phyloP scores from a whole-genome alignment of 352 stramenopile species.

The Globisporangium megalacanthum region DNA sequence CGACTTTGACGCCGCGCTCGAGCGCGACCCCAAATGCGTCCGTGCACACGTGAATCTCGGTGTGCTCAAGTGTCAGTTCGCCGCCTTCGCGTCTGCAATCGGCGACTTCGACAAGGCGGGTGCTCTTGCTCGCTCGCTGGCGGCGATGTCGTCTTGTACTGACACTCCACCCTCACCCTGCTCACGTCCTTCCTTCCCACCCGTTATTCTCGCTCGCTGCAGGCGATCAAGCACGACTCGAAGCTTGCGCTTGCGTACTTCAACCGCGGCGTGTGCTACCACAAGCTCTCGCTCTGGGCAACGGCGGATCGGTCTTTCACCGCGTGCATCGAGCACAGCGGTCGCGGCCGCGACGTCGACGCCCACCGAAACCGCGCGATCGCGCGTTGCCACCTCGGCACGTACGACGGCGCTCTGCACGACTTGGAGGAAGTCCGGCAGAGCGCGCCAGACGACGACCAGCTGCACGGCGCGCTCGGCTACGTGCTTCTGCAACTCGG shows the following conservation, averaged over 20 bases:
- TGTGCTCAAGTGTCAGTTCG: constrained; percentile 79
- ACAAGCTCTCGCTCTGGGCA: constrained; percentile 57
- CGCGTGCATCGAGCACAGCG: constrained; percentile 35
- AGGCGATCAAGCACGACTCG: constrained; percentile 40
- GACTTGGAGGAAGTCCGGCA: constrained; percentile 70
- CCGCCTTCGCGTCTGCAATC: constrained; percentile 53
- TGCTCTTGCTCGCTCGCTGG: not conserved
- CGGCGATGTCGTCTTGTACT: not conserved
- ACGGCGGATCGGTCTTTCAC: constrained; percentile 65
- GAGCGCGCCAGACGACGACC: constrained; percentile 59
- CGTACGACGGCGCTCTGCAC: constrained; percentile 47
- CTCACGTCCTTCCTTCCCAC: too few species aligned
- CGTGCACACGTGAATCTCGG: constrained; percentile 56
- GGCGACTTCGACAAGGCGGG: constrained; percentile 49
- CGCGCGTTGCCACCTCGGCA: constrained; percentile 41
- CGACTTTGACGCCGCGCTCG: constrained; percentile 48
- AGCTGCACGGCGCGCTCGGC: constrained; percentile 55
- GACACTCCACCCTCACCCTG: not conserved
- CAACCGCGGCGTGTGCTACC: constrained; percentile 68
- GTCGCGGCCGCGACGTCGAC: constrained; percentile 35
- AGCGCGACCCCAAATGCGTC: constrained; percentile 39
- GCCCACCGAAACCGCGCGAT: constrained; percentile 67
- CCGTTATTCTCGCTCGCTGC: not conserved
- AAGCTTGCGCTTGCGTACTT: constrained; percentile 39
- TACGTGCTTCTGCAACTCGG: constrained; percentile 68